Base-by-base conservation (phyloP, 768 basidiomycete genomes). In the Suillus bovinus region DNA sequence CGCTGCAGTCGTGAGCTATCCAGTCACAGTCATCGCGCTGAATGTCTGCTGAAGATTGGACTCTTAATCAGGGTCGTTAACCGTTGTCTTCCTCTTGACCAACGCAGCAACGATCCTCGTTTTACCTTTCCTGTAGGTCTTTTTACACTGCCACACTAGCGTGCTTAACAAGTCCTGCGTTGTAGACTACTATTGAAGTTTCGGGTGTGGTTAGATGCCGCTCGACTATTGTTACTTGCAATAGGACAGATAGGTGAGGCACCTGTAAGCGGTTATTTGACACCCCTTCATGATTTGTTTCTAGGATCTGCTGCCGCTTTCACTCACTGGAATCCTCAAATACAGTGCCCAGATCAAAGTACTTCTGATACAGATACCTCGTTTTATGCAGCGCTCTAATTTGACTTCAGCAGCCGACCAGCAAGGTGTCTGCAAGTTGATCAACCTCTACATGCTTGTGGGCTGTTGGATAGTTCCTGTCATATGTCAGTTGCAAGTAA, bases 401-500 rank as follows among this genome's bases (percentile, higher is more conserved):
- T 44, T 29, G 57, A 38, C 41, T 24, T 7, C 56, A 83, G 82
- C 77, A 59, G 67, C 74, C 11, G 76, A 81, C 63, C 72, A 79
- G 49, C 70, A 74, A 58, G 78, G 76, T 11, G 70, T 80, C n/a
- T 88, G 86, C 67, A 74, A 74, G 59, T 70, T 84, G 10, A 72
- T 86, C 41, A 78, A 80, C 60, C 67, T 80, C 6, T 86, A 79
- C 64, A 80, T 85, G 39, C 62, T 84, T 56, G 66, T 84, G 1
- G 78, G 77, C 46, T 83, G 79, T 66, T 88, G 86, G 86, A 66
- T 85, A 44, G 71, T 79, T 56, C 86, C 86, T 27, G 71, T 71
- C 4, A 68, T 86, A 47, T 71, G 86, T 88, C 62, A 64, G 85
- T 74, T 67, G 49, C 61, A 46, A 34, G 55, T 13, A 13, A 56